Conservation (phyloP, 2,329 filamentous ascomycete species). For the Penicillium sp. region DNA sequence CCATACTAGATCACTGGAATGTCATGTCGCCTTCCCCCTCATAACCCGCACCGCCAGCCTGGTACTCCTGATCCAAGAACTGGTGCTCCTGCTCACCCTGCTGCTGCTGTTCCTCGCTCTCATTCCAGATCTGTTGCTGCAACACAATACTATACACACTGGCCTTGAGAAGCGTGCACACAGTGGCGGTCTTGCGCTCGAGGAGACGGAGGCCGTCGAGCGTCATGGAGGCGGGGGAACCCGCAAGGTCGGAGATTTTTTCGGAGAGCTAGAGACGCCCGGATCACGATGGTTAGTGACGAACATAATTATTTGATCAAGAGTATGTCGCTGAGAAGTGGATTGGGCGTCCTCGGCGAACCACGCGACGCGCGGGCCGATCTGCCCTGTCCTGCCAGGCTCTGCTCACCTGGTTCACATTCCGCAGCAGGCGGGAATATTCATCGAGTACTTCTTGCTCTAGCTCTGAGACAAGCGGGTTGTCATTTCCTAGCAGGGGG, state of each 20-base stretch:
- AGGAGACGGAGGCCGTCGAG: conserved; percentile 77
- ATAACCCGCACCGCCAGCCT: conserved; percentile 13
- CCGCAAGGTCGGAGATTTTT: conserved; percentile 55
- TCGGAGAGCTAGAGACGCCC: no score
- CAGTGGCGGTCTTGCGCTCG: conserved; percentile 89
- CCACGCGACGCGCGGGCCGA: neutral
- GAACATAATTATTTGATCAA: no score
- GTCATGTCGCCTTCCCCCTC: conserved; percentile 28
- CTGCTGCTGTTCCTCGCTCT: conserved; percentile 37
- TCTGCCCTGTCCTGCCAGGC: neutral
- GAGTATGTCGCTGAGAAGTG: no score
- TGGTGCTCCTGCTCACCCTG: conserved; percentile 26
- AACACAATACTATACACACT: conserved; percentile 98
- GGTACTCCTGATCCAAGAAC: conserved; percentile 21
- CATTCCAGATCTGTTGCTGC: conserved; percentile 90
- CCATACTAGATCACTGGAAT: conserved; percentile 22
- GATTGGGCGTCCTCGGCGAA: neutral
- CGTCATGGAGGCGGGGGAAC: conserved; percentile 70
- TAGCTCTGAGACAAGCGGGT: conserved; percentile 61
- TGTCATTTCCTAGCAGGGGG: conserved; percentile 39
- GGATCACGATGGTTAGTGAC: no score
- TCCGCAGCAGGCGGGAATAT: conserved; percentile 80
- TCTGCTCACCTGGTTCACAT: conserved; percentile 74
- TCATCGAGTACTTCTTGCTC: conserved; percentile 96
- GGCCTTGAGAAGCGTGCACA: conserved; percentile 93